phyloP scores from a whole-genome alignment of 2,329 filamentous ascomycete genomes.

The Penicillium hesseltinei region DNA sequence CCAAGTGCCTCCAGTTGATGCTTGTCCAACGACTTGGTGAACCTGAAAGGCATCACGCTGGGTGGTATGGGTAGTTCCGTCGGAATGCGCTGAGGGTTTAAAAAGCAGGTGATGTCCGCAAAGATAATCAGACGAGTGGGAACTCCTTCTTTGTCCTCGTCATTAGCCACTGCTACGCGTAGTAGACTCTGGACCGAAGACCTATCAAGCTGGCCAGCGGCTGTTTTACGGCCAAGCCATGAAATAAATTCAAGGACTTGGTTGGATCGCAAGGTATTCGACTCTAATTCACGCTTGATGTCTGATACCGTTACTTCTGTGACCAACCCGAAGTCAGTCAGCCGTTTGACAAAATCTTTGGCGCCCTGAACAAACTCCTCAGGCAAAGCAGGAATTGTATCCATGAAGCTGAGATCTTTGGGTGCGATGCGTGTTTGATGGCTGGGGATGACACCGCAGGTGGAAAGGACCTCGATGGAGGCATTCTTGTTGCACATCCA shows the following conservation, averaged over 20 bases:
- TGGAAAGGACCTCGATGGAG: conserved; percentile 84
- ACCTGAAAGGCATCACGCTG: conserved; percentile 78
- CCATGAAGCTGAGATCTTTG: conserved; percentile 73
- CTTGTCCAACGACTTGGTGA: conserved; percentile 67
- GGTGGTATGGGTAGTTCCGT: conserved; percentile 76
- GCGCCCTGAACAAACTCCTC: conserved; percentile 67
- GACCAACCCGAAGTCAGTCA: conserved; percentile 83
- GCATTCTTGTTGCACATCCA: conserved; percentile 86
- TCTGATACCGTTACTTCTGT: conserved; percentile 83
- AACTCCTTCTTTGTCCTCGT: conserved; percentile 57
- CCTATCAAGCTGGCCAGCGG: conserved; percentile 69
- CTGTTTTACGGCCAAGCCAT: conserved; percentile 75
- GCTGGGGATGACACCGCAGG: conserved; percentile 80
- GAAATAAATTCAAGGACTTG: conserved; percentile 80
- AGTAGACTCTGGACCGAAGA: conserved; percentile 68
- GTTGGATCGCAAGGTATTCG: conserved; percentile 72
- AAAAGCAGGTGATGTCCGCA: conserved; percentile 69
- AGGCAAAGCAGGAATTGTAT: conserved; percentile 82
- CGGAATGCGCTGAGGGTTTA: conserved; percentile 75
- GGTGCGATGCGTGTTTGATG: conserved; percentile 74
- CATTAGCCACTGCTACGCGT: conserved; percentile 62
- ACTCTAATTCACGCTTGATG: conserved; percentile 77
- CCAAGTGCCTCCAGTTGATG: conserved; percentile 75
- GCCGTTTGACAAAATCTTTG: conserved; percentile 71
- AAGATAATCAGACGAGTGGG: conserved; percentile 73